Percentiles rank a stretch among this genome's conserved stretches.
Conservation (phyloP, 768 basidiomycete species). For the Lentinula raphanica region DNA sequence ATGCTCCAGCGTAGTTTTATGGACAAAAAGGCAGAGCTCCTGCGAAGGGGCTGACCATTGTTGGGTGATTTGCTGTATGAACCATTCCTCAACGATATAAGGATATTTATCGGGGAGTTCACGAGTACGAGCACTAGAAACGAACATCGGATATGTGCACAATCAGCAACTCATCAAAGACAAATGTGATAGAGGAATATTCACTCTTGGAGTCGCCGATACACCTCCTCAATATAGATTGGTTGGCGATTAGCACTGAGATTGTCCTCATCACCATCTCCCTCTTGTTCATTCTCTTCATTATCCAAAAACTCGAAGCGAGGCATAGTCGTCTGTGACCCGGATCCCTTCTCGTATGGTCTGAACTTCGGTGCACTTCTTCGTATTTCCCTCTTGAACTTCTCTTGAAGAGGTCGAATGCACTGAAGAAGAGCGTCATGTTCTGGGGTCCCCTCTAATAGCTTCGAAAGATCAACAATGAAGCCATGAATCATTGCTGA, state of each 20-base stretch:
- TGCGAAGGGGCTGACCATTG: constrained; percentile 48
- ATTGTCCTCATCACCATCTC: constrained; percentile 3
- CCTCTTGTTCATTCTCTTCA: constrained; percentile 30
- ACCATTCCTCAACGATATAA: constrained; percentile 50
- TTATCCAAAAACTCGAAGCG: constrained; percentile 29
- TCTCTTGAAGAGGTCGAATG: constrained; percentile 43
- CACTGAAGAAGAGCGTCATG: constrained; percentile 49
- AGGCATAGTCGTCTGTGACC: constrained; percentile 11
- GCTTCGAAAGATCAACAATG: constrained; percentile 32
- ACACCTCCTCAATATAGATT: constrained; percentile 52
- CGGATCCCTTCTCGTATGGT: constrained; percentile 33
- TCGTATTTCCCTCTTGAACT: constrained; percentile 44
- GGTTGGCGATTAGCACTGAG: not conserved
- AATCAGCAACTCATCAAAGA: too few relatives aligned
- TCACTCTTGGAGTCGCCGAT: constrained; percentile 41
- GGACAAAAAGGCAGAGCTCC: constrained; percentile 36
- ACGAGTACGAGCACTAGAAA: constrained; percentile 56
- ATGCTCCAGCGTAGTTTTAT: constrained; percentile 31
- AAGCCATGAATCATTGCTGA: constrained; percentile 44
- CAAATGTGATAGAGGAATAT: constrained; percentile 15
- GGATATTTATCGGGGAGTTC: constrained; percentile 68
- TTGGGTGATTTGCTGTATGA: constrained; percentile 38
- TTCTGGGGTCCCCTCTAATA: constrained; percentile 51
- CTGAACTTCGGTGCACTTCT: constrained; percentile 53
- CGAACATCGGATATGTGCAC: not conserved